A percentile compares a stretch with the other conserved stretches of the same genome.
These are phyloP conservation scores for Rhizodiscina lignyota DNA, from an alignment of 495 filamentous ascomycete species.

Conservation along the genomic window DNA sequence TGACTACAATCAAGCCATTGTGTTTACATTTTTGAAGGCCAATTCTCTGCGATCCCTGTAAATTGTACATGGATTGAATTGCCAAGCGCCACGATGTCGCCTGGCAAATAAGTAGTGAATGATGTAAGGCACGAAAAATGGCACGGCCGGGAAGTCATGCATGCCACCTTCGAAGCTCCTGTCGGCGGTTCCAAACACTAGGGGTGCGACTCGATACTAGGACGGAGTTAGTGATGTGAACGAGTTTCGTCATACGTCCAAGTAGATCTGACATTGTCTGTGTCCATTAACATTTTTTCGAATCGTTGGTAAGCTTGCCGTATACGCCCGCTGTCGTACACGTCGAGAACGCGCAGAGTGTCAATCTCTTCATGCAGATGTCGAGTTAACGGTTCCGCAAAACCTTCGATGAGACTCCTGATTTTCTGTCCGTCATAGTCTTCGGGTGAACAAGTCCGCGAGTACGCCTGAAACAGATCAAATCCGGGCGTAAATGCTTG, in stretches of 20 bases:
- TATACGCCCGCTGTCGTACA: no score
- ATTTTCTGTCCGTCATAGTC: not conserved
- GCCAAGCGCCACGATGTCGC: conserved; percentile 4
- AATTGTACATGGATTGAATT: conserved; percentile 6
- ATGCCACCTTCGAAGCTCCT: conserved; percentile 8
- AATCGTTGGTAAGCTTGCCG: no score
- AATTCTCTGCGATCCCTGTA: conserved; percentile 4
- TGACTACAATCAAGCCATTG: no score
- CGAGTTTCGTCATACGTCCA: not conserved
- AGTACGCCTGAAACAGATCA: conserved; percentile 1
- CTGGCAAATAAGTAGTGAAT: conserved; percentile 5
- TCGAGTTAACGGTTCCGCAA: conserved; percentile 1
- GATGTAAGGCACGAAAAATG: conserved; percentile 1
- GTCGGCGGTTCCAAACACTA: conserved; percentile 5
- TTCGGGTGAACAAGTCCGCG: not conserved
- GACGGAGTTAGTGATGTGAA: not conserved
- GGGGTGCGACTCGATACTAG: not conserved
- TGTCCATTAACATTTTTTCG: no score
- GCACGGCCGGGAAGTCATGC: conserved; percentile 5
- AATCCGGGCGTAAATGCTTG: conserved; percentile 5
- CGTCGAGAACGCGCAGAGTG: conserved; percentile 1
- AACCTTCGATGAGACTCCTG: not conserved
- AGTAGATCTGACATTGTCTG: no score
- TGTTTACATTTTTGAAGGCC: no score
- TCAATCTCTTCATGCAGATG: conserved; percentile 4